Conservation (phyloP, 257 asterid species). For the Ajuga chamaepitys region DNA sequence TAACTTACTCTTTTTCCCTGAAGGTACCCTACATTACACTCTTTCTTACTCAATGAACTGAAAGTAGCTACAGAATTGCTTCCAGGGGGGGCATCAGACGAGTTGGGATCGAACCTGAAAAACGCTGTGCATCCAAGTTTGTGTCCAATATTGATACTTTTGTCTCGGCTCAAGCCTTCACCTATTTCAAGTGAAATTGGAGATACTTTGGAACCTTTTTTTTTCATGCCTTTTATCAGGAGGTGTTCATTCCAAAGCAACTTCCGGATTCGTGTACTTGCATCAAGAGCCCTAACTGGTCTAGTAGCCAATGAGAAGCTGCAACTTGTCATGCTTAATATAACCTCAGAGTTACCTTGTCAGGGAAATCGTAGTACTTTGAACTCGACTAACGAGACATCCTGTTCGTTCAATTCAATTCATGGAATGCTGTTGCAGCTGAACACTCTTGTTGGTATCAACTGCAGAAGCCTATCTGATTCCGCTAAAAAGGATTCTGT, state of each 20-base stretch:
- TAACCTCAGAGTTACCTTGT: conserved; percentile 70
- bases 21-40: conserved; percentile 91
- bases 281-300: conserved; percentile 82
- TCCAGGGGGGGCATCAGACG: conserved; percentile 43
- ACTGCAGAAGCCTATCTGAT: conserved; percentile 73
- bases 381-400: conserved; percentile 12
- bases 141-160: conserved; percentile 82
- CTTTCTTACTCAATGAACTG: conserved; percentile 70
- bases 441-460: conserved; percentile 62
- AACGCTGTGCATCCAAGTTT: conserved; percentile 84
- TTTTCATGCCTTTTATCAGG: conserved; percentile 81
- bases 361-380: conserved; percentile 12
- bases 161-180: conserved; percentile 88
- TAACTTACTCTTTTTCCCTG: conserved; percentile 1
- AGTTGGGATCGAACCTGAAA: conserved; percentile 50
- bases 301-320: conserved; percentile 76
- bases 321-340: conserved; percentile 48
- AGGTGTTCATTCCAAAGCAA: conserved; percentile 83
- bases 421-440: conserved; percentile 89
- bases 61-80: conserved; percentile 73
- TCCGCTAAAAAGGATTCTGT: conserved; percentile 48
- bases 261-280: conserved; percentile 75
- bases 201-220: conserved; percentile 73
- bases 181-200: conserved; percentile 70
- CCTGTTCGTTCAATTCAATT: conserved; percentile 54